Conservation (phyloP, 2,329 filamentous ascomycete genomes). For the Fonsecaea multimorphosa region DNA sequence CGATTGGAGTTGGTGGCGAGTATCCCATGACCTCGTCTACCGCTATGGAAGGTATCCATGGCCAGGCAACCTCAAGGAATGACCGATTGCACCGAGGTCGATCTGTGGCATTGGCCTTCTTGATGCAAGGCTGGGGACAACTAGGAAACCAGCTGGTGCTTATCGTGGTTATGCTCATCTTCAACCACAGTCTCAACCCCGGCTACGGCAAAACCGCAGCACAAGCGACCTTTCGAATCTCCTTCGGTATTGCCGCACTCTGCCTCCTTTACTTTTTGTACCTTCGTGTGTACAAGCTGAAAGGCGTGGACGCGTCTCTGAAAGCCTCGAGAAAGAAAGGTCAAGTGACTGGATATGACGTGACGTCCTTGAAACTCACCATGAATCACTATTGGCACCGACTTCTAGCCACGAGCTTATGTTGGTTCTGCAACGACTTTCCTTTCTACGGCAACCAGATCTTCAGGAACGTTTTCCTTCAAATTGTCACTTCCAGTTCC, state of each 20-base stretch:
- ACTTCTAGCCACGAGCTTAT: constrained; percentile 13
- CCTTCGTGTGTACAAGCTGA: constrained; percentile 95
- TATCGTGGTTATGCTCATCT: constrained; percentile 83
- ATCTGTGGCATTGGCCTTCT: constrained; percentile 91
- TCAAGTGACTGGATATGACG: constrained; percentile 89
- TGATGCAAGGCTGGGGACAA: constrained; percentile 99
- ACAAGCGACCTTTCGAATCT: constrained; percentile 90
- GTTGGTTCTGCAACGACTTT: constrained; percentile 94
- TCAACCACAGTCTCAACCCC: constrained; percentile 77
- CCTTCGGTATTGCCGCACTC: constrained; percentile 85
- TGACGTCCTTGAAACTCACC: constrained; percentile 82
- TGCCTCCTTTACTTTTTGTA: constrained; percentile 94
- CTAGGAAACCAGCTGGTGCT: constrained; percentile 89
- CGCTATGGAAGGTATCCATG: constrained; percentile 87
- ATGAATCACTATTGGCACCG: constrained; percentile 77
- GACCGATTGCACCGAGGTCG: constrained; percentile 94
- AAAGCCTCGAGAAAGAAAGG: constrained; percentile 81
- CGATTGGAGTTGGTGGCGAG: constrained; percentile 60
- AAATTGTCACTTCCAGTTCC: constrained; percentile 73
- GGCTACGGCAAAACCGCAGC: constrained; percentile 77
- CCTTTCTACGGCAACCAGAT: constrained; percentile 99
- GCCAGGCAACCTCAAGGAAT: constrained; percentile 82
- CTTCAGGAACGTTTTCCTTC: constrained; percentile 89
- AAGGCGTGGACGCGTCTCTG: constrained; percentile 78
- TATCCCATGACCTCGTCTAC: constrained; percentile 98